phyloP scores from a whole-genome alignment of 352 stramenopile species.

The Thalassiosira mediterranea region DNA sequence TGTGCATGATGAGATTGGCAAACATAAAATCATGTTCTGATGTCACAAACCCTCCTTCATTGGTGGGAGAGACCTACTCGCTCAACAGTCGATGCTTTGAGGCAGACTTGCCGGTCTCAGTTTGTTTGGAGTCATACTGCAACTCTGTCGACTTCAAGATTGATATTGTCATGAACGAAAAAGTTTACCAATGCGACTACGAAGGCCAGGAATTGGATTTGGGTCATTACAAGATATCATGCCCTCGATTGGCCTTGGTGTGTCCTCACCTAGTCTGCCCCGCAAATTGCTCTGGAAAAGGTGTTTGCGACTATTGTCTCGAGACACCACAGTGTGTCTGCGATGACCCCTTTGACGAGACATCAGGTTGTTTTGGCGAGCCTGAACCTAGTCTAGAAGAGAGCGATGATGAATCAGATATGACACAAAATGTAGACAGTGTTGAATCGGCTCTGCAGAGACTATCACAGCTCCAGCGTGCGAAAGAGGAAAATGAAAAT shows the following conservation, averaged over 20 bases:
- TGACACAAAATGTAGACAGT: no score
- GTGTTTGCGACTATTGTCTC: slow-evolving; percentile 49
- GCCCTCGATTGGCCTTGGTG: slow-evolving; percentile 41
- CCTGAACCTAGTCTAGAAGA: not conserved
- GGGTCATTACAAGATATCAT: slow-evolving; percentile 24
- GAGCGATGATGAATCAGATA: not conserved
- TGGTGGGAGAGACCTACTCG: slow-evolving; percentile 39
- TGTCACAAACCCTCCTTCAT: slow-evolving; percentile 19
- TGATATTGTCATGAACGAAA: slow-evolving; percentile 43
- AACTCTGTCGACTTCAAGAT: slow-evolving; percentile 49
- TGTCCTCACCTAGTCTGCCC: slow-evolving; percentile 55
- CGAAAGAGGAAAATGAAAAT: no score
- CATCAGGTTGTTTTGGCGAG: slow-evolving; percentile 34
- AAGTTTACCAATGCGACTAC: slow-evolving; percentile 51
- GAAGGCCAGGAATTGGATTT: slow-evolving; percentile 46
- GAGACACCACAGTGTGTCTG: slow-evolving; percentile 42
- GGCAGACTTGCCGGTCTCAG: slow-evolving; percentile 26
- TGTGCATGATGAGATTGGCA: slow-evolving; percentile 44
- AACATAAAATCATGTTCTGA: slow-evolving; percentile 49
- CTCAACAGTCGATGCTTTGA: slow-evolving; percentile 53
- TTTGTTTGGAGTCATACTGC: slow-evolving; percentile 56
- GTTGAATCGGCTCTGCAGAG: no score
- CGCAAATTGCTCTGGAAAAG: slow-evolving; percentile 49
- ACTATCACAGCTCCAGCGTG: no score
- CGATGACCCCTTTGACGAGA: slow-evolving; percentile 41